Percentiles rank a stretch among this genome's conserved stretches.
Evolutionary conservation across 257 asterid genomes (phyloP).

Genomic region (Mentha longifolia): DNA sequence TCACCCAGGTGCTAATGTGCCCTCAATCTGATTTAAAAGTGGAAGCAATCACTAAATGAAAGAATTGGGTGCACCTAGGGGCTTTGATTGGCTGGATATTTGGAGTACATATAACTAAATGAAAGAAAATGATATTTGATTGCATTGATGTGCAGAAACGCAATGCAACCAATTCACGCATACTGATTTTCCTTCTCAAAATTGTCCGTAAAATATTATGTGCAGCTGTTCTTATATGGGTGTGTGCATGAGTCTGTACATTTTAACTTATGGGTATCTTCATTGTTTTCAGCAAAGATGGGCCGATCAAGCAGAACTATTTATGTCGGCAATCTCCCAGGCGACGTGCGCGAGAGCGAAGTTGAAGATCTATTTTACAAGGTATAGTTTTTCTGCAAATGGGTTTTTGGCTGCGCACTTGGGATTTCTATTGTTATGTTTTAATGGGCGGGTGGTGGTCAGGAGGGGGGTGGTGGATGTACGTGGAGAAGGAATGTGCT

Average conservation of each 20-base stretch:
- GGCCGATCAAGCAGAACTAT: constrained; percentile 70
- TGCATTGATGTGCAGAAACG: not conserved
- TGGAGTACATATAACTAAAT: not conserved
- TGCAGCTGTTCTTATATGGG: not conserved
- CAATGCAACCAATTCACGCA: too few species aligned
- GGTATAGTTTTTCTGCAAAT: constrained; percentile 40
- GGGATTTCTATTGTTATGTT: too few species aligned
- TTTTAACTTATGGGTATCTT: constrained; percentile 19
- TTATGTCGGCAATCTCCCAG: constrained; percentile 87
- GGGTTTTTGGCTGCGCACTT: too few species aligned
- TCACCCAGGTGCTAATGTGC: too few species aligned
- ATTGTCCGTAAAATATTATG: too few species aligned
- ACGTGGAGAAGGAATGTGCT: too few species aligned
- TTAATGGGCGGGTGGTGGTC: too few species aligned
- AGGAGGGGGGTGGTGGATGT: too few species aligned
- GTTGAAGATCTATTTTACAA: constrained; percentile 84
- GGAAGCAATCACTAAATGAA: too few species aligned
- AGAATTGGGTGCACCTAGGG: too few species aligned
- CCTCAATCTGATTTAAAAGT: not conserved
- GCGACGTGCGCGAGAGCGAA: constrained; percentile 74
- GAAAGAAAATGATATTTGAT: not conserved
- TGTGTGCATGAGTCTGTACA: not conserved
- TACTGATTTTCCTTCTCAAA: too few species aligned
- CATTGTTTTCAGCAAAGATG: constrained; percentile 51
- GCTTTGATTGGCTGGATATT: not conserved